Base-by-base conservation (phyloP, 352 stramenopile genomes). In the Ophiocytium majus region DNA sequence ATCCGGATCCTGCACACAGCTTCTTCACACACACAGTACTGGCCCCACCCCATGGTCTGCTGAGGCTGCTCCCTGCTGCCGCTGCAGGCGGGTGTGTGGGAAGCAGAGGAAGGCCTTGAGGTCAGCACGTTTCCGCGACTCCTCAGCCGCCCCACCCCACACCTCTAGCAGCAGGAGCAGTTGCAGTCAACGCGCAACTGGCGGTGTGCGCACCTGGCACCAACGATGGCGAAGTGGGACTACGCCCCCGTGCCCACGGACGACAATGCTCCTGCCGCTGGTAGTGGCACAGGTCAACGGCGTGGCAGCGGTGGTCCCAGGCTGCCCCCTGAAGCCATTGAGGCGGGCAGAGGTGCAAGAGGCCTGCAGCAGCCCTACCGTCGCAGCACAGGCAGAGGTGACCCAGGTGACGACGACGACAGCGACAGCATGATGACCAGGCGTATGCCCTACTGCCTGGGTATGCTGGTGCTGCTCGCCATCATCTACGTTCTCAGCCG, bases 401-500 rank as follows among this genome's bases (percentile, higher is more conserved):
- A 76, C 64, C 19, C 31, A 81, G 50, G 17, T 81, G 36, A 81
- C 49, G 75, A 81, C 0, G 85, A 88, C 57, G 85, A 88, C 49
- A 84, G 85, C 32, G 85, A 88, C 82, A 87, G 76, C 50, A 82
- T 89, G 35, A 89, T 89, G 49, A 88, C 80, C 19, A 84, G 74
- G 79, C 50, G 86, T 31, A 89, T 89, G 86, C 86, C 86, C 9
- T 89, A 89, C 80, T 89, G 86, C 83, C 81, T 95, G 23, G 92
- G 91, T 28, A 86, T 94, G 74, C 93, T 91, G 85, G 91, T 95
- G 63, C 87, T 95, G 10, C 79, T 95, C 31, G 92, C 93, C 36
- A 95, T 95, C 86, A 90, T 94, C 9, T 95, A 93, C 85, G 93
- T 95, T 0, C 87, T 95, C 17, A 92, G 88, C 84, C 91, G 92